Evolutionary conservation across 2,329 filamentous ascomycete genomes (phyloP).

Genomic region (Bipolaris zeicola): DNA sequence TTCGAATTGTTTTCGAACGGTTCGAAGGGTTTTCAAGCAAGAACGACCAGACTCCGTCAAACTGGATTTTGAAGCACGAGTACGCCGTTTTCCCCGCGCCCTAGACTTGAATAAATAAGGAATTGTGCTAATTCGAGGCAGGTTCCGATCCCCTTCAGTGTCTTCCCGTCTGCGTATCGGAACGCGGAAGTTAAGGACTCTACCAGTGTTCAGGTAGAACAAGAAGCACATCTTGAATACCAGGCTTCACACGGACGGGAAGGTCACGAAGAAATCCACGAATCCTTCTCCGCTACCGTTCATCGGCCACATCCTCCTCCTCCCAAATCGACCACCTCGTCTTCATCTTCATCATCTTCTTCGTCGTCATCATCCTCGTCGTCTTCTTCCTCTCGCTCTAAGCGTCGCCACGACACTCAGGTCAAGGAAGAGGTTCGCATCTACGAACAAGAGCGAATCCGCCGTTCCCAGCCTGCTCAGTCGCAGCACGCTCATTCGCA

Average conservation of each 20-base stretch:
- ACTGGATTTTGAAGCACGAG: slow-evolving; percentile 99
- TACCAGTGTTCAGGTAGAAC: slow-evolving; percentile 82
- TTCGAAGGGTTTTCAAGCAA: slow-evolving; percentile 72
- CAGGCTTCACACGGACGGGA: slow-evolving; percentile 88
- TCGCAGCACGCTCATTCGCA: slow-evolving; percentile 42
- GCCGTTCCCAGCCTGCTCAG: slow-evolving; percentile 64
- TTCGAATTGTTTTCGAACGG: slow-evolving; percentile 60
- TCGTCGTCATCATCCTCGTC: slow-evolving; percentile 33
- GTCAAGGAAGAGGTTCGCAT: slow-evolving; percentile 87
- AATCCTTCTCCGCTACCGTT: slow-evolving; percentile 57
- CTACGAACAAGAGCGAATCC: slow-evolving; percentile 76
- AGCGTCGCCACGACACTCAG: slow-evolving; percentile 59
- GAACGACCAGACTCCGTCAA: slow-evolving; percentile 82
- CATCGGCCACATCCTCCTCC: slow-evolving; percentile 17
- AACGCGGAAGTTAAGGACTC: slow-evolving; percentile 61
- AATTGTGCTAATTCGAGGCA: slow-evolving; percentile 25
- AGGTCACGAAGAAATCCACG: slow-evolving; percentile 84
- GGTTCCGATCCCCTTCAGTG: slow-evolving; percentile 91
- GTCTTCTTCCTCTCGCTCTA: slow-evolving; percentile 6
- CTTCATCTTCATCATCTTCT: neutral
- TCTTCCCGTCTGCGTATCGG: slow-evolving; percentile 98
- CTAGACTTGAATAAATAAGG: neutral
- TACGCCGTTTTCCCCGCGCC: slow-evolving; percentile 54
- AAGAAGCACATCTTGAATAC: slow-evolving; percentile 79
- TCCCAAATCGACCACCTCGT: slow-evolving; percentile 1